Evolutionary conservation across 208 protist genomes (phyloP), one percentile per base, ranked within the genome.

Genomic region (Trypanosoma mega): DNA sequence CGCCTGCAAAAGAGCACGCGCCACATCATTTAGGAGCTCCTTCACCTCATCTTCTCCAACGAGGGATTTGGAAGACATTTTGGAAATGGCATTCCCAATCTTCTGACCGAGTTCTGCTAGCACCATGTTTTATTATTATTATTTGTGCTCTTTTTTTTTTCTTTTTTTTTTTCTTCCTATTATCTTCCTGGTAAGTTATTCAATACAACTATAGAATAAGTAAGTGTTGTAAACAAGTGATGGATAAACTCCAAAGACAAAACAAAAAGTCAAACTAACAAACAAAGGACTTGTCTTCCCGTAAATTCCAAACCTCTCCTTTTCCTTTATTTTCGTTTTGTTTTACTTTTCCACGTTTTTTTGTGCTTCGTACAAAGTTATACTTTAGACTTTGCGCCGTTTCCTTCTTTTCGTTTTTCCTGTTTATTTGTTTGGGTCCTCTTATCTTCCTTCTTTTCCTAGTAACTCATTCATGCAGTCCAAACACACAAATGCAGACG

Each of bases 41-140:
- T 98, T 92, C 29, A 98, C 80, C 16, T 97, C 97, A 7, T 96
- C 79, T 47, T 99, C 93, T 63, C 97, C 92, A 26, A 99, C 67
- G n/a, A 98, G 70, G 0, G 89, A 93, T 39, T 94, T 82, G 36
- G 81, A 79, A 37, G 80, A 92, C 70, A 99, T 90, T 60, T 85
- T 87, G 16, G 80, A 71, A 45, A 99, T 86, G 54, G 98, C 98
- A 55, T 82, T 70, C 27, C 86, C 90, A 43, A 99, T 92, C 76
- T 94, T 90, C 67, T 91, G 82, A 9, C 94, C 94, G 3, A 98
- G 67, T 72, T 98, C 94, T 41, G 92, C 89, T 39, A 98, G 74
- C 44, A 98, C 94, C 94, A 98, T 98, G 55, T 63, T 80, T 46
- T 52, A 48, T 12, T n/a, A 61, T 8, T 61, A 23, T 29, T 69